phyloP scores from a whole-genome alignment of 495 filamentous ascomycete species.

The Neurospora intermedia region DNA sequence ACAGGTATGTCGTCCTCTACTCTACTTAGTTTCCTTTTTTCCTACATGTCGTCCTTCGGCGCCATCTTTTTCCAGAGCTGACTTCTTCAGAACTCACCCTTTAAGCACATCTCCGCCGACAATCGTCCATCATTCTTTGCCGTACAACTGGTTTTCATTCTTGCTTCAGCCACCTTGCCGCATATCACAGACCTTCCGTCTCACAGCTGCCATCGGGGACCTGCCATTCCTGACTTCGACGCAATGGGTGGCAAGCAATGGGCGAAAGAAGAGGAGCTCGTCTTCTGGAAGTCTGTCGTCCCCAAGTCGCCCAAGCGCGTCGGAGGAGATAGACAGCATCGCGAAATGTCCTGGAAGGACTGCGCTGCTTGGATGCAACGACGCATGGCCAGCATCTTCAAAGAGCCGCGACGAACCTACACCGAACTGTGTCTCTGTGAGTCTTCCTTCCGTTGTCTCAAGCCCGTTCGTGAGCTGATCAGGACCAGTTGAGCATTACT shows the following conservation, averaged over 20 bases:
- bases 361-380: conserved; percentile 23
- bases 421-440: conserved; percentile 29
- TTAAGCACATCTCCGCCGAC: neutral
- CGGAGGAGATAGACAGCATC: conserved; percentile 13
- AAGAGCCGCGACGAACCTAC: conserved; percentile 21
- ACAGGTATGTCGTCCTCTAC: neutral
- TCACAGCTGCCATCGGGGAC: neutral
- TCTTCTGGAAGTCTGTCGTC: conserved; percentile 31
- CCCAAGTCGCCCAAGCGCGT: conserved; percentile 26
- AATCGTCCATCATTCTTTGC: neutral
- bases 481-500: conserved; percentile 35
- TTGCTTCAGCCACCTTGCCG: neutral
- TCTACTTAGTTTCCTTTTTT: neutral
- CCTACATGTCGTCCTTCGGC: neutral
- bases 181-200: neutral
- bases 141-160: neutral
- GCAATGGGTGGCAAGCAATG: conserved; percentile 35
- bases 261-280: conserved; percentile 26
- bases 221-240: neutral
- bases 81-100: neutral
- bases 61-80: neutral
- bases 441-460: neutral
- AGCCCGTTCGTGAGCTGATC: conserved; percentile 5
- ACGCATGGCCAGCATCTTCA: conserved; percentile 11
- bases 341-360: conserved; percentile 21